Conservation (phyloP, 2,329 filamentous ascomycete species). For the Diaporthe vexans region DNA sequence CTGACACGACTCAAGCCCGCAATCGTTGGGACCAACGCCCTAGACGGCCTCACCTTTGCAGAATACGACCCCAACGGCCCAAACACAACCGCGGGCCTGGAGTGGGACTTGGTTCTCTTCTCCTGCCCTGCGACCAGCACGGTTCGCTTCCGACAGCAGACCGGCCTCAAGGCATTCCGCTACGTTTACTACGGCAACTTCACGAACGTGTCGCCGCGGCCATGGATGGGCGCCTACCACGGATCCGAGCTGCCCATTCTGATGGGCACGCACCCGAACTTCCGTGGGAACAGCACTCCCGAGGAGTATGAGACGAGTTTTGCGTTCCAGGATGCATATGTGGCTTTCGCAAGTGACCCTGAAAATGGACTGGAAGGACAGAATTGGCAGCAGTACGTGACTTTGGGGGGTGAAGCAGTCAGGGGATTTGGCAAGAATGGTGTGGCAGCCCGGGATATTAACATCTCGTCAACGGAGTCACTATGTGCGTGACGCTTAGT, state of each 20-base stretch:
- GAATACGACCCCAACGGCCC: slow-evolving; percentile 39
- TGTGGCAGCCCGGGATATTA: slow-evolving; percentile 6
- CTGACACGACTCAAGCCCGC: slow-evolving; percentile 42
- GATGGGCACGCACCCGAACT: slow-evolving; percentile 48
- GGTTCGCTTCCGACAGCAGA: slow-evolving; percentile 22
- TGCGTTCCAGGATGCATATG: slow-evolving; percentile 36
- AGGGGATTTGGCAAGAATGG: slow-evolving; percentile 22
- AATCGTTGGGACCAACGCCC: slow-evolving; percentile 45
- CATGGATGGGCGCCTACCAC: slow-evolving; percentile 46
- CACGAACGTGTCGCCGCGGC: slow-evolving; percentile 43
- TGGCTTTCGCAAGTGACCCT: slow-evolving; percentile 10
- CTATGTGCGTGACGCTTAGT: slow-evolving; percentile 47
- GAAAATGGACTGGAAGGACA: neutral
- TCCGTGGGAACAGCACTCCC: slow-evolving; percentile 17
- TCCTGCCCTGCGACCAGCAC: slow-evolving; percentile 45
- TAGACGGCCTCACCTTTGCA: slow-evolving; percentile 46
- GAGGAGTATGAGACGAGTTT: slow-evolving; percentile 33
- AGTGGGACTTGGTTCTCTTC: slow-evolving; percentile 42
- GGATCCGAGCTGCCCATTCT: slow-evolving; percentile 47
- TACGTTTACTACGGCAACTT: slow-evolving; percentile 45
- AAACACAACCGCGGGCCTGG: slow-evolving; percentile 40
- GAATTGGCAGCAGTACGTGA: slow-evolving; percentile 9
- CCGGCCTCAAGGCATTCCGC: slow-evolving; percentile 40
- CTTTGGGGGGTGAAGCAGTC: slow-evolving; percentile 17
- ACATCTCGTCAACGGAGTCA: slow-evolving; percentile 6